These are phyloP conservation scores for Tolypocladium ophioglossoides DNA, from an alignment of 2,329 filamentous ascomycete species.

Conservation along the genomic window DNA sequence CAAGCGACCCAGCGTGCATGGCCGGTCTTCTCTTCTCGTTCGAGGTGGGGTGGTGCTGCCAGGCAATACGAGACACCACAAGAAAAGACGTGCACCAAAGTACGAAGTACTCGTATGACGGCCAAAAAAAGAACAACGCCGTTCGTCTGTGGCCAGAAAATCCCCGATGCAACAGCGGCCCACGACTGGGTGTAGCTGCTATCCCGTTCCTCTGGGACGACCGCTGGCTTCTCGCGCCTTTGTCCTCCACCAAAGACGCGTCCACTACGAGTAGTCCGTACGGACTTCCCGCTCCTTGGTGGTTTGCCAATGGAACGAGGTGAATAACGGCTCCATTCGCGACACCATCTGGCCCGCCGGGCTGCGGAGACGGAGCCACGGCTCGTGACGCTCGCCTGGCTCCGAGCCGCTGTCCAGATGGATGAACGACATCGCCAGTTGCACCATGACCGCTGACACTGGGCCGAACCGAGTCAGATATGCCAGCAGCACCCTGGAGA, in stretches of 20 bases:
- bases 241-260: background rate
- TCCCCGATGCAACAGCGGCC: background rate
- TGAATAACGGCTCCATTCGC: background rate
- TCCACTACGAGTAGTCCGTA: background rate
- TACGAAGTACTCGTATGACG: no score
- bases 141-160: background rate
- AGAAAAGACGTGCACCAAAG: background rate
- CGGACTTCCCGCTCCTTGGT: background rate
- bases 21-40: background rate
- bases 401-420: constrained; percentile 6
- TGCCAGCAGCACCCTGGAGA: background rate
- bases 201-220: background rate
- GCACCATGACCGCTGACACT: background rate
- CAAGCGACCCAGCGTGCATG: background rate
- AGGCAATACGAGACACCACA: background rate
- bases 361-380: constrained; percentile 8
- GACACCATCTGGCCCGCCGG: constrained; percentile 1
- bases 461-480: background rate
- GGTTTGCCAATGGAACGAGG: background rate
- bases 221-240: background rate
- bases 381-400: constrained; percentile 4
- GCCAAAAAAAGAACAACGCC: background rate
- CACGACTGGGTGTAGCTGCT: background rate
- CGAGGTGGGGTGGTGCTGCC: background rate
- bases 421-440: background rate